Conservation (phyloP, 805 yeast genomes). For the Sugiyamaella marilandica region DNA sequence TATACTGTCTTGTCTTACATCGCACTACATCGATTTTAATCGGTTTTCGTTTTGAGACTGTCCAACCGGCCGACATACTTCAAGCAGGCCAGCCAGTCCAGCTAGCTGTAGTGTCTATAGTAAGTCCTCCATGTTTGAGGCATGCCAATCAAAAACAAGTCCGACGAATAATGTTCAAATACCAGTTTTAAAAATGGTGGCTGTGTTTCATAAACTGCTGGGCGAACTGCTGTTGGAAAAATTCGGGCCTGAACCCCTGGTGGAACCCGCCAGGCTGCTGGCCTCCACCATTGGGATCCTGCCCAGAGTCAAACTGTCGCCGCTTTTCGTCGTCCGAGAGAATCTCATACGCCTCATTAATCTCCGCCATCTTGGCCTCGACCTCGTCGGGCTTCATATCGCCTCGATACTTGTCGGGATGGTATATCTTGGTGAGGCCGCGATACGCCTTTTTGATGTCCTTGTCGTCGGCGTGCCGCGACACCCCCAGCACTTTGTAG, state of each 20-base stretch:
- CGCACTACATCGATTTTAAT: too few relatives aligned
- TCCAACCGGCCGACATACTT: too few relatives aligned
- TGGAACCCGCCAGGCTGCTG: constrained; percentile 2
- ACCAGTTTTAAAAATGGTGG: neutral
- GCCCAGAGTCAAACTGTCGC: constrained; percentile 53
- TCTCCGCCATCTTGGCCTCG: constrained; percentile 82
- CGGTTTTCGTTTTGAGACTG: too few relatives aligned
- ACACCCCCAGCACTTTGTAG: constrained; percentile 70
- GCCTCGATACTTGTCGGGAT: constrained; percentile 85
- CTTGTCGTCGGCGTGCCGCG: constrained; percentile 59
- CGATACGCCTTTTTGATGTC: constrained; percentile 81
- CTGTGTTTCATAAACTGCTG: constrained; percentile 12
- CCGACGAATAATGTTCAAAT: too few relatives aligned
- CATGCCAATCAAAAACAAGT: too few relatives aligned
- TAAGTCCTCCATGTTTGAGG: too few relatives aligned
- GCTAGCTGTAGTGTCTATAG: too few relatives aligned
- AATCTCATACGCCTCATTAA: constrained; percentile 89
- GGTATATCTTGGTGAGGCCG: constrained; percentile 69
- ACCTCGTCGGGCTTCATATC: constrained; percentile 63
- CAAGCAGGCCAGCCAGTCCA: too few relatives aligned
- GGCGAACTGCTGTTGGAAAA: constrained; percentile 13
- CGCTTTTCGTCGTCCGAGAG: constrained; percentile 62
- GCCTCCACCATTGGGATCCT: constrained; percentile 39
- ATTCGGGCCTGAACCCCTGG: constrained; percentile 11
- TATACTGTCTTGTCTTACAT: too few relatives aligned